A percentile compares a stretch with the other conserved stretches of the same genome.
Conservation (phyloP, 345 rosid species). For the Salix arbutifolia region DNA sequence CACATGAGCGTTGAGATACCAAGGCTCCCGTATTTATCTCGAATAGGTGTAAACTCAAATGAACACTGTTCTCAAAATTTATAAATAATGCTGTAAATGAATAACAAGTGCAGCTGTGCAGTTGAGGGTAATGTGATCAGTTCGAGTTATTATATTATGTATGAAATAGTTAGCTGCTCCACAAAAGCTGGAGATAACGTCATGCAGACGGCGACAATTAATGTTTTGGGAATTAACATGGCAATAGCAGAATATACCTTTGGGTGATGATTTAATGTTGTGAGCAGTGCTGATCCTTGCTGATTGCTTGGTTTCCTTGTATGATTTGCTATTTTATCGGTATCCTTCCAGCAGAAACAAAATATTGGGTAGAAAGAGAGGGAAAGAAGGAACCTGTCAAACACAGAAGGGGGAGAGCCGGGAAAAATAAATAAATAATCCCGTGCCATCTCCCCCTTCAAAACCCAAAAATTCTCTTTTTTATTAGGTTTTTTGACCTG, state of each 20-base stretch:
- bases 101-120: background rate
- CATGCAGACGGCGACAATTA: background rate
- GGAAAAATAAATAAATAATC: constrained; percentile 15
- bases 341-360: background rate
- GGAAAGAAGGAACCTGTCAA: background rate
- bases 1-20: background rate
- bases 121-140: background rate
- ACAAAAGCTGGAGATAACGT: background rate
- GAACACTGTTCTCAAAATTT: background rate
- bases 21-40: background rate
- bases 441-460: constrained; percentile 42
- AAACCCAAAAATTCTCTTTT: constrained; percentile 11
- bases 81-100: background rate
- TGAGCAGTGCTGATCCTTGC: background rate
- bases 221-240: background rate
- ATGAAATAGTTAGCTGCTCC: background rate
- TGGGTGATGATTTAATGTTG: background rate
- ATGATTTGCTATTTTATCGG: background rate
- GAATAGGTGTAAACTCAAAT: background rate
- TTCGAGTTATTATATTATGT: background rate
- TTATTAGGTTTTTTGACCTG: constrained; percentile 31
- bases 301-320: background rate
- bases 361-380: no score
- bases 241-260: background rate
- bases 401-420: constrained; percentile 37